phyloP scores from a whole-genome alignment of 495 filamentous ascomycete species.

The Astrocystis sublimbata region DNA sequence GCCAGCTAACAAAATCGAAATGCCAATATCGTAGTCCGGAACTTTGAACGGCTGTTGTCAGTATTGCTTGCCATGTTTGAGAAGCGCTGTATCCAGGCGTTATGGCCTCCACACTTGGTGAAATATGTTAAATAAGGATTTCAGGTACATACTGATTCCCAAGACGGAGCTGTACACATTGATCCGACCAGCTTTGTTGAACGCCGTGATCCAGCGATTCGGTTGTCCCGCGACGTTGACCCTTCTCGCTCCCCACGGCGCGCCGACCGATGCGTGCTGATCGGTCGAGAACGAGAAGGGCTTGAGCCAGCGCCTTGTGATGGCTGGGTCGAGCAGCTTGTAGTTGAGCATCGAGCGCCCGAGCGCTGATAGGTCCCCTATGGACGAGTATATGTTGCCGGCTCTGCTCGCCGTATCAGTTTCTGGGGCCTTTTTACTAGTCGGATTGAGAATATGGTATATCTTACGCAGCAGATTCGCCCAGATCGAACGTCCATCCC shows the following conservation, averaged over 20 bases:
- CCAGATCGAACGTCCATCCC: slow-evolving; percentile 39
- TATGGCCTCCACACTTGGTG: background rate
- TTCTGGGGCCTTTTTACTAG: background rate
- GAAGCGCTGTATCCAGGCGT: background rate
- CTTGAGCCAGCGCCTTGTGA: slow-evolving; percentile 61
- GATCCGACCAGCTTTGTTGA: slow-evolving; percentile 57
- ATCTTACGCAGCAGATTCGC: slow-evolving; percentile 40
- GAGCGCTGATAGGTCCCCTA: slow-evolving; percentile 50
- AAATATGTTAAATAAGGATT: background rate
- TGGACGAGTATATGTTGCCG: slow-evolving; percentile 59
- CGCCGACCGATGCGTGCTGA: slow-evolving; percentile 47
- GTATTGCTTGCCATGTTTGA: background rate
- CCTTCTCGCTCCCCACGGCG: slow-evolving; percentile 60
- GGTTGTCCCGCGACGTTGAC: slow-evolving; percentile 33
- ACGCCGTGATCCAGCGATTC: slow-evolving; percentile 46
- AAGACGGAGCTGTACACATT: slow-evolving; percentile 51
- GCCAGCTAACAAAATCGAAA: slow-evolving; percentile 53
- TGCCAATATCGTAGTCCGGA: slow-evolving; percentile 57
- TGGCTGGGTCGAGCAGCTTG: slow-evolving; percentile 46
- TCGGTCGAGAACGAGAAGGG: slow-evolving; percentile 53
- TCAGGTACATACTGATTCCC: slow-evolving; percentile 33
- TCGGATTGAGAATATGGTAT: background rate
- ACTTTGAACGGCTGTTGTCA: slow-evolving; percentile 14
- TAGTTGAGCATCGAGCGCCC: slow-evolving; percentile 57
- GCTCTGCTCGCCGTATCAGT: slow-evolving; percentile 38